These are phyloP conservation scores for Aureobasidium uvarum DNA, from an alignment of 2,329 filamentous ascomycete species.

Conservation along the genomic window DNA sequence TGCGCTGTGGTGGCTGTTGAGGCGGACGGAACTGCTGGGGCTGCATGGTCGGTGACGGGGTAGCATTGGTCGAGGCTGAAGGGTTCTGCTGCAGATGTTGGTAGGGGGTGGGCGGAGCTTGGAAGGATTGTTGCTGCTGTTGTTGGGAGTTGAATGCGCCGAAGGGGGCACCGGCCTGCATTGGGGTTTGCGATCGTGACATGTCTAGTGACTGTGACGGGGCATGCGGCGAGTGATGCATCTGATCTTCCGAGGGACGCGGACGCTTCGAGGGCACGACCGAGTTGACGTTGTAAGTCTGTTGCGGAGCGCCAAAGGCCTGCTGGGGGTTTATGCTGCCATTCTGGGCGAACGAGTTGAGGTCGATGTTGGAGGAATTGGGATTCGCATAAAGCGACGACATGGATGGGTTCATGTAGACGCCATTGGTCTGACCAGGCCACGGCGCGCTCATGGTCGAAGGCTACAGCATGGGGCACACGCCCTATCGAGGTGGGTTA, in stretches of 20 bases:
- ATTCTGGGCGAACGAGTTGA: constrained; percentile 57
- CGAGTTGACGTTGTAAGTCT: constrained; percentile 77
- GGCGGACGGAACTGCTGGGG: constrained; percentile 69
- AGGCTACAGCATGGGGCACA: constrained; percentile 27
- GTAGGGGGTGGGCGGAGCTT: constrained; percentile 69
- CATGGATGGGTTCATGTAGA: constrained; percentile 30
- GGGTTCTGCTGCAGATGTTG: constrained; percentile 79
- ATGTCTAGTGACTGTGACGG: constrained; percentile 19
- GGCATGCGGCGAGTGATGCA: constrained; percentile 41
- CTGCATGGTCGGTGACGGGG: constrained; percentile 88
- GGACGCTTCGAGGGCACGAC: constrained; percentile 89
- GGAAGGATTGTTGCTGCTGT: constrained; percentile 61
- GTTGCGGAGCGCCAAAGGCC: constrained; percentile 63
- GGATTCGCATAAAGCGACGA: constrained; percentile 30
- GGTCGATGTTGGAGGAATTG: constrained; percentile 44
- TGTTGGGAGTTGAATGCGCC: constrained; percentile 23
- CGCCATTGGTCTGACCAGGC: constrained; percentile 29
- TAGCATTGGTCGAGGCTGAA: constrained; percentile 78
- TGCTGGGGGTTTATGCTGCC: constrained; percentile 78
- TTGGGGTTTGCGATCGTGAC: constrained; percentile 87
- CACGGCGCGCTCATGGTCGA: constrained; percentile 30
- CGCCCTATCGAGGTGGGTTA: constrained; percentile 17
- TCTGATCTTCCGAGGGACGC: constrained; percentile 76
- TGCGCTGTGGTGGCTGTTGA: constrained; percentile 62
- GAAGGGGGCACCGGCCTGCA: constrained; percentile 30